Conservation (phyloP, 495 filamentous ascomycete species). For the Lasiosphaeria miniovina region DNA sequence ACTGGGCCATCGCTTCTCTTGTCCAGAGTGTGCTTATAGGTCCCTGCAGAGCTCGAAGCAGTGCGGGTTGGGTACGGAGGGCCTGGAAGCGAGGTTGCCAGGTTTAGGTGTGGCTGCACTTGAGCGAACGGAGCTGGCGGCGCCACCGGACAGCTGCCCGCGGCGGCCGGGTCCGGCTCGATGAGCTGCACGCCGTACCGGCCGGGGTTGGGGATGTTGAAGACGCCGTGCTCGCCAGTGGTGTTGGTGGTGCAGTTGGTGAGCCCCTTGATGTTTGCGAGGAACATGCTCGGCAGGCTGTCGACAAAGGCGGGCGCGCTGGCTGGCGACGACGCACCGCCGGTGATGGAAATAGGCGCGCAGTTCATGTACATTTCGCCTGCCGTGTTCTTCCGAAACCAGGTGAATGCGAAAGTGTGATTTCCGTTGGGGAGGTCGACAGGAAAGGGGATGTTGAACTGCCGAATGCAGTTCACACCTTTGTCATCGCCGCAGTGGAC, state of each 20-base stretch:
- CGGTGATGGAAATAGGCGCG: conserved; percentile 46
- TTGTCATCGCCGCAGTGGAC: conserved; percentile 16
- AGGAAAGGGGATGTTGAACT: conserved; percentile 20
- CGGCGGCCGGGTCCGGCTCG: conserved; percentile 8
- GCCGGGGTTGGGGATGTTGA: conserved; percentile 22
- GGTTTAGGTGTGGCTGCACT: not conserved
- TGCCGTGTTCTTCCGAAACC: conserved; percentile 52
- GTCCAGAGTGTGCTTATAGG: no score
- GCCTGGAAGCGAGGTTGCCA: not conserved
- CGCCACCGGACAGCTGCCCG: not conserved
- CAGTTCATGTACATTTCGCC: conserved; percentile 61
- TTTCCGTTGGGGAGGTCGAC: conserved; percentile 15
- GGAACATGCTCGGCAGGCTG: conserved; percentile 51
- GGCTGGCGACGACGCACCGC: conserved; percentile 26
- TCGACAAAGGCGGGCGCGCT: conserved; percentile 21
- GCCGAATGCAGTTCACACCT: conserved; percentile 14
- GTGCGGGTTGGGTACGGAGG: not conserved
- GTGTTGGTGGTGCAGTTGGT: conserved; percentile 1
- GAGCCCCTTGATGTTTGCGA: conserved; percentile 47
- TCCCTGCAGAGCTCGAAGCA: not conserved
- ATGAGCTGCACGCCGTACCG: conserved; percentile 11
- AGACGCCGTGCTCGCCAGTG: conserved; percentile 14
- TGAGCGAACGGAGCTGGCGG: not conserved
- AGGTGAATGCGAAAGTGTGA: conserved; percentile 53
- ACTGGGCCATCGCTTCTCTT: no score